Conservation (phyloP, 306 rosid species). For the Casuarina equisetifolia region DNA sequence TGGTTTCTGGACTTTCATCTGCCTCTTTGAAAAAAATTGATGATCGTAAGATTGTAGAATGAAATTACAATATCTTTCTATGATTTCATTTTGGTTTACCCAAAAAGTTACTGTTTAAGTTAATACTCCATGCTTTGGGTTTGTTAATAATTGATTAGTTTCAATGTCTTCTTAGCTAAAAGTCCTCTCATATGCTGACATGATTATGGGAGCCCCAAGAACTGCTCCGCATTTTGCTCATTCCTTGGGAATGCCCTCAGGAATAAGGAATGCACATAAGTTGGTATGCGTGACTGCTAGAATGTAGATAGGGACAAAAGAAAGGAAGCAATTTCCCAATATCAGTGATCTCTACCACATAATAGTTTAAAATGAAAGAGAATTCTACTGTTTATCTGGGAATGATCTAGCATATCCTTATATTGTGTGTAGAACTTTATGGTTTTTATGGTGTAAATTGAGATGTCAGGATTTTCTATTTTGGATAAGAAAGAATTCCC, state of each 20-base stretch:
- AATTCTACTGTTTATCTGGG: too few relatives aligned
- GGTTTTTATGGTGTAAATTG: too few relatives aligned
- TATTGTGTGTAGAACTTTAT: too few relatives aligned
- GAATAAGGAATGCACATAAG: too few relatives aligned
- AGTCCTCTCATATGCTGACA: not conserved
- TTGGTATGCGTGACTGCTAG: too few relatives aligned
- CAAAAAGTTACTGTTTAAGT: not conserved
- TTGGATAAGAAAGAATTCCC: too few relatives aligned
- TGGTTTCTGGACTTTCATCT: slow-evolving; percentile 13
- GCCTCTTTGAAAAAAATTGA: not conserved
- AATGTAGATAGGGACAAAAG: too few relatives aligned
- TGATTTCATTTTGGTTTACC: not conserved
- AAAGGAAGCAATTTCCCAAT: too few relatives aligned
- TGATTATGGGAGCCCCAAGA: slow-evolving; percentile 3
- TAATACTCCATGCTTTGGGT: not conserved
- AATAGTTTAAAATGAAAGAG: too few relatives aligned
- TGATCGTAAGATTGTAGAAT: not conserved
- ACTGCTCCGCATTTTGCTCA: not conserved
- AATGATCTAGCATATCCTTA: too few relatives aligned
- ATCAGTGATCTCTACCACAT: too few relatives aligned
- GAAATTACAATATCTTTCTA: not conserved
- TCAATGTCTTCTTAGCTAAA: not conserved
- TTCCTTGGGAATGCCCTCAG: not conserved
- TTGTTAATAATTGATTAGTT: not conserved
- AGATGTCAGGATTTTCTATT: too few relatives aligned